These are phyloP conservation scores for Gaeumannomyces tritici DNA, from an alignment of 2,329 filamentous ascomycete genomes.

Conservation along the genomic window DNA sequence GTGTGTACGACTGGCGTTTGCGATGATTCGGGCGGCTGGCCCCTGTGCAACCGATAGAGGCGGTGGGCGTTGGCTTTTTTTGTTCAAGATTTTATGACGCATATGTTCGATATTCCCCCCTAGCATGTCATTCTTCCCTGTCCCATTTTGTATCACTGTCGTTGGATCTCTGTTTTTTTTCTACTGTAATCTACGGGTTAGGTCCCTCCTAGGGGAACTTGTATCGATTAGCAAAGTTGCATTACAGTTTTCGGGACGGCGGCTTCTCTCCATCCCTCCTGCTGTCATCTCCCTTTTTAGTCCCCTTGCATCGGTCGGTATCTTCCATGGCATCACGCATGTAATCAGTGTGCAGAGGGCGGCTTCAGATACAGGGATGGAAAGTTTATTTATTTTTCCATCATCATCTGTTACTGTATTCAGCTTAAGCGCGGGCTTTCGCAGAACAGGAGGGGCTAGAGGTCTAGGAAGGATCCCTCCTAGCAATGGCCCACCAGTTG, in stretches of 20 bases:
- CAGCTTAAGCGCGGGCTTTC: not conserved
- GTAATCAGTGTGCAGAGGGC: too few species aligned
- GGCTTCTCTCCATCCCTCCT: too few species aligned
- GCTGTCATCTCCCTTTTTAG: not conserved
- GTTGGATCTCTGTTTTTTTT: too few species aligned
- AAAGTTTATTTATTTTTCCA: not conserved
- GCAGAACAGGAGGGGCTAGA: not conserved
- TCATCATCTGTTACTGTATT: not conserved
- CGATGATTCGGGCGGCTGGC: not conserved
- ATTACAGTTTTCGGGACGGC: too few species aligned
- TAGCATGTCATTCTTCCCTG: too few species aligned
- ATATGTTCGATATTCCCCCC: too few species aligned
- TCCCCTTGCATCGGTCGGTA: not conserved
- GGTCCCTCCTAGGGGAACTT: too few species aligned
- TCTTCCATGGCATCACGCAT: not conserved
- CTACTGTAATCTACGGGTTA: too few species aligned
- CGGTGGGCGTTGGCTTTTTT: too few species aligned
- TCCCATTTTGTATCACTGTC: too few species aligned
- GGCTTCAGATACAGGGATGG: not conserved
- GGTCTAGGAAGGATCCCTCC: slow-evolving; percentile 5
- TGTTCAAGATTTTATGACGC: not conserved
- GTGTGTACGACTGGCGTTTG: not conserved
- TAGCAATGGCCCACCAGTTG: slow-evolving; percentile 86
- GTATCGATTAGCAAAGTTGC: too few species aligned
- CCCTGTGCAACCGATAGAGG: not conserved